Evolutionary conservation across 768 basidiomycete species (phyloP).

Genomic region (Gymnopilus junonius): DNA sequence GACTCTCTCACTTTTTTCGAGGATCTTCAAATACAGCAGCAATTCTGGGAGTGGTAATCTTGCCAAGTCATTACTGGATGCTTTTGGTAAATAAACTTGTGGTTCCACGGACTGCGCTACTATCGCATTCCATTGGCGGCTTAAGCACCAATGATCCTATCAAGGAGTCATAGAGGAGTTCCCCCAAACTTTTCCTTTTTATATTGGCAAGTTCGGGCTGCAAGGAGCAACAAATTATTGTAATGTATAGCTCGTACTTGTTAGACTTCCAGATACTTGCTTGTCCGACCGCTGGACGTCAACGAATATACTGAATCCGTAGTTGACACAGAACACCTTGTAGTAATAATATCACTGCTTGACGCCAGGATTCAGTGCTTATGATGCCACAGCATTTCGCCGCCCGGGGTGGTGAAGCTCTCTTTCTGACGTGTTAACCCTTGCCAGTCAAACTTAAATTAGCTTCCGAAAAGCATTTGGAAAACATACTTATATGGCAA

Average conservation of each 20-base stretch:
- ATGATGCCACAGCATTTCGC: not conserved
- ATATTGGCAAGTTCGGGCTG: not conserved
- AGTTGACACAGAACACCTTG: not conserved
- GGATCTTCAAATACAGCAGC: not conserved
- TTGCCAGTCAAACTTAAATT: not conserved
- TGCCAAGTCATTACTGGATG: not conserved
- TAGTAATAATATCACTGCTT: too few relatives aligned
- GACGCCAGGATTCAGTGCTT: not conserved
- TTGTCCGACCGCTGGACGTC: not conserved
- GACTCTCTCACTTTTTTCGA: not conserved
- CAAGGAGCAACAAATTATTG: not conserved
- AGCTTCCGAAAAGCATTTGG: not conserved
- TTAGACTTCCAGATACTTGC: not conserved
- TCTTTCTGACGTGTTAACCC: not conserved
- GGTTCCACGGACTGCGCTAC: not conserved
- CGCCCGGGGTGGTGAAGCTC: not conserved
- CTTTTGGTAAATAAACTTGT: not conserved
- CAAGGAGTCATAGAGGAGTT: not conserved
- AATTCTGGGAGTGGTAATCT: not conserved
- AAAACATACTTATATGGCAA: too few relatives aligned
- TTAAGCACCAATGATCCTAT: not conserved
- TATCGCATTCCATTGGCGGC: not conserved
- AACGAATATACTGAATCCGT: not conserved
- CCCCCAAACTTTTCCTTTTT: not conserved
- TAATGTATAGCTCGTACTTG: not conserved